A percentile compares a stretch with the other conserved stretches of the same genome.
Conservation (phyloP, 1,284 basidiomycete genomes). For the Athelia sp. region DNA sequence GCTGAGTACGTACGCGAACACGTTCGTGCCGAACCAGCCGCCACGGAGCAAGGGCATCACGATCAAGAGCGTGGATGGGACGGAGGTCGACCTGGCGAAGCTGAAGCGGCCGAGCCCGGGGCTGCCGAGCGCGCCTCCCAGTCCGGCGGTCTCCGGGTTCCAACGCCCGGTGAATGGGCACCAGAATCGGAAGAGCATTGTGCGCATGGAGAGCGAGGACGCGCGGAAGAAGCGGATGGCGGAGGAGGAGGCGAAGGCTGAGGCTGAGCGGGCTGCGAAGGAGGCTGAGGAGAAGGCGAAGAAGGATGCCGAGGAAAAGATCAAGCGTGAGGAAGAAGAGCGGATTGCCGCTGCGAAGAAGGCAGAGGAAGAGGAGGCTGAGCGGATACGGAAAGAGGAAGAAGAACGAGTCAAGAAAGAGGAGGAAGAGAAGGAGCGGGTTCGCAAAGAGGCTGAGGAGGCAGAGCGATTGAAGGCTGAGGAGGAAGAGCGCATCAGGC, state of each 20-base stretch:
- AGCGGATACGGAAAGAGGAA: conserved; percentile 14
- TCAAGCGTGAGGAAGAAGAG: conserved; percentile 27
- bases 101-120: conserved; percentile 42
- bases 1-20: conserved; percentile 55
- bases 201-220: conserved; percentile 56
- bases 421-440: conserved; percentile 20
- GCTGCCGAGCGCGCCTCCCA: conserved; percentile 18
- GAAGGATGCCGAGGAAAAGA: conserved; percentile 30
- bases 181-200: conserved; percentile 20
- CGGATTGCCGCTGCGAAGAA: conserved; percentile 33
- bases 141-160: background rate
- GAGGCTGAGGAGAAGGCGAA: conserved; percentile 34
- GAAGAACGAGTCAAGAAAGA: conserved; percentile 10
- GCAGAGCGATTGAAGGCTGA: conserved; percentile 21
- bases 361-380: conserved; percentile 23
- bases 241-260: conserved; percentile 41
- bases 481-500: conserved; percentile 27
- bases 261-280: conserved; percentile 27
- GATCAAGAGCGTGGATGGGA: conserved; percentile 54
- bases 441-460: conserved; percentile 31
- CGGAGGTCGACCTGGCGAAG: conserved; percentile 51
- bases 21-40: conserved; percentile 53
- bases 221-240: conserved; percentile 47
- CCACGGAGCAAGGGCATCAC: conserved; percentile 37
- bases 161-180: background rate